A percentile compares a stretch with the other conserved stretches of the same genome.
These are phyloP conservation scores for Macadamia integrifolia DNA, from an alignment of 164 flowering plant species.

Conservation along the genomic window DNA sequence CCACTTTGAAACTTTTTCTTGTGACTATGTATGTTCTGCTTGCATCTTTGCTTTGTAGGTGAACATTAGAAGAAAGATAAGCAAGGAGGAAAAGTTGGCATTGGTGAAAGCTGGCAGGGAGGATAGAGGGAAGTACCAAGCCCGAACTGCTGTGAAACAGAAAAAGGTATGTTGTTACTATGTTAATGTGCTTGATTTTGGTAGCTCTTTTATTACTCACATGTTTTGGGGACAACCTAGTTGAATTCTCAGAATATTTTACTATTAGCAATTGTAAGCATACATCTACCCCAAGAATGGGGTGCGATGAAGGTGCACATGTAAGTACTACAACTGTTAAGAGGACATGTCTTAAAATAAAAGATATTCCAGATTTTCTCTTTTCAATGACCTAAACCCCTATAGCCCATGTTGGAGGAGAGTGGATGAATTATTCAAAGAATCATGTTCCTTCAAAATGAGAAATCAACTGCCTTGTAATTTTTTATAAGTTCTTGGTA, in stretches of 20 bases:
- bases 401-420: not conserved
- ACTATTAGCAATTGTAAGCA: not conserved
- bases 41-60: conserved; percentile 29
- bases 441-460: not conserved
- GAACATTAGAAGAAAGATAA: conserved; percentile 50
- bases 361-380: not conserved
- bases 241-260: not conserved
- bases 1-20: not conserved
- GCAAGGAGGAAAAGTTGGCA: conserved; percentile 68
- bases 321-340: too few species aligned
- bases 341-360: too few species aligned
- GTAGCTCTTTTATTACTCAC: not conserved
- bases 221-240: not conserved
- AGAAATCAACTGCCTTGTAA: not conserved
- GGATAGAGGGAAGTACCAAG: conserved; percentile 66
- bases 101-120: conserved; percentile 76
- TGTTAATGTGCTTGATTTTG: not conserved
- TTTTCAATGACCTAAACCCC: not conserved
- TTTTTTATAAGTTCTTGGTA: not conserved
- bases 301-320: too few species aligned
- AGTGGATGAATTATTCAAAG: not conserved
- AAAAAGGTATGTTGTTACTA: conserved; percentile 56
- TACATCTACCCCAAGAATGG: too few species aligned
- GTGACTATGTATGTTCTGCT: not conserved
- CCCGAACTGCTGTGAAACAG: conserved; percentile 72